Evolutionary conservation across 2,329 filamentous ascomycete genomes (phyloP).

Genomic region (Colletotrichum tropicicola): DNA sequence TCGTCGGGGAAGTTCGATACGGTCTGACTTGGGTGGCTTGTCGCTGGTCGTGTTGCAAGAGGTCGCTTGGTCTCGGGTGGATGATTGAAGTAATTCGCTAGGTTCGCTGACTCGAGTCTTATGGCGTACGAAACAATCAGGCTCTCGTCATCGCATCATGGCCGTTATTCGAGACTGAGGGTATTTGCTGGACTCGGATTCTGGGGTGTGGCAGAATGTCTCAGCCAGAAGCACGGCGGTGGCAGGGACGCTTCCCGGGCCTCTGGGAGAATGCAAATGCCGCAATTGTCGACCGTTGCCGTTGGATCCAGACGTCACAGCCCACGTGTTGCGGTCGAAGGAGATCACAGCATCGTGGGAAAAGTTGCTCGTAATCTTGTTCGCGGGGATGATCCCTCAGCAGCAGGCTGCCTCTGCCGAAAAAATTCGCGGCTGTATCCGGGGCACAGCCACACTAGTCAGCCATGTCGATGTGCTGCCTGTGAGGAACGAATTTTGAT

Average conservation of each 20-base stretch:
- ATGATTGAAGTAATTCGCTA: no score
- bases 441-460: not conserved
- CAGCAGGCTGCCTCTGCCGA: not conserved
- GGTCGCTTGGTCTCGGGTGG: no score
- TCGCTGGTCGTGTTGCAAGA: no score
- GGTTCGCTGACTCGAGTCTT: no score
- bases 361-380: constrained; percentile 2
- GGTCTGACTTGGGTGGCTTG: no score
- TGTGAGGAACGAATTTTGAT: no score
- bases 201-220: constrained; percentile 14
- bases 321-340: not conserved
- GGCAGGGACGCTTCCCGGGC: not conserved
- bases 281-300: not conserved
- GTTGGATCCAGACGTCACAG: not conserved
- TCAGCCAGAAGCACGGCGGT: not conserved
- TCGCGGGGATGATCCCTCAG: constrained; percentile 6
- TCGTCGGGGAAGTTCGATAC: not conserved
- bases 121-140: no score
- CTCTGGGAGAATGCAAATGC: not conserved
- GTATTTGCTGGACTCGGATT: not conserved
- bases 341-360: not conserved
- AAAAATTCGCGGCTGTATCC: not conserved
- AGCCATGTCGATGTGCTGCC: not conserved
- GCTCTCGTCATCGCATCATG: not conserved
- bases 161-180: not conserved